These are phyloP conservation scores for Rosa persica DNA, from an alignment of 306 rosid genomes.

Conservation along the genomic window DNA sequence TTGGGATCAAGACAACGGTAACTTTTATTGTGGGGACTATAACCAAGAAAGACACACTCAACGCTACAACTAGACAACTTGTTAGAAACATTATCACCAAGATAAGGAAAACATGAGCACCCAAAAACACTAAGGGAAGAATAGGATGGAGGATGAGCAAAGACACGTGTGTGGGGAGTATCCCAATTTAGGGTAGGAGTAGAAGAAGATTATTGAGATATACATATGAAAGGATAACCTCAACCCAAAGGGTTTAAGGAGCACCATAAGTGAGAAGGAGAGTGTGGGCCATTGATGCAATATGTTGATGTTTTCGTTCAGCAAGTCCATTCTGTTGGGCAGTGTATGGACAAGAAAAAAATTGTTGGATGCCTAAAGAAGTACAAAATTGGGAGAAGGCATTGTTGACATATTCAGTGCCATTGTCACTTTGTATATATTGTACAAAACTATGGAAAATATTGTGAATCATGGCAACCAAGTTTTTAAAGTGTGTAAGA, in stretches of 20 bases:
- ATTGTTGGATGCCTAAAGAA: neutral
- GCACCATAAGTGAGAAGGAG: neutral
- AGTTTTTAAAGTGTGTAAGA: no score
- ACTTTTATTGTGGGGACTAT: neutral
- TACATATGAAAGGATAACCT: neutral
- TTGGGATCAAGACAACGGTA: neutral
- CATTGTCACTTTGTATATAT: no score
- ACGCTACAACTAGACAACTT: no score
- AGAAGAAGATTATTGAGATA: neutral
- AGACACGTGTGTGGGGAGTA: neutral
- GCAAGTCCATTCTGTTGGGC: neutral
- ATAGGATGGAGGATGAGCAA: no score
- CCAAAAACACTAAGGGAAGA: neutral
- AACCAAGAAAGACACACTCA: neutral
- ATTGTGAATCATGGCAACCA: no score
- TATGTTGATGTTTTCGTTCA: neutral
- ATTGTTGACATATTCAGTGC: no score
- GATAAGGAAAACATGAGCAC: neutral
- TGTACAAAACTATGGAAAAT: no score
- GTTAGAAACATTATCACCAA: no score
- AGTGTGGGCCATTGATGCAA: neutral
- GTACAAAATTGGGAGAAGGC: no score
- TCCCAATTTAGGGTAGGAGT: neutral
- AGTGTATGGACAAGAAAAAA: neutral
- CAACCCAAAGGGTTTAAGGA: neutral